These are phyloP conservation scores for Viola pubescens DNA, from an alignment of 441 rosid genomes.

Conservation along the genomic window DNA sequence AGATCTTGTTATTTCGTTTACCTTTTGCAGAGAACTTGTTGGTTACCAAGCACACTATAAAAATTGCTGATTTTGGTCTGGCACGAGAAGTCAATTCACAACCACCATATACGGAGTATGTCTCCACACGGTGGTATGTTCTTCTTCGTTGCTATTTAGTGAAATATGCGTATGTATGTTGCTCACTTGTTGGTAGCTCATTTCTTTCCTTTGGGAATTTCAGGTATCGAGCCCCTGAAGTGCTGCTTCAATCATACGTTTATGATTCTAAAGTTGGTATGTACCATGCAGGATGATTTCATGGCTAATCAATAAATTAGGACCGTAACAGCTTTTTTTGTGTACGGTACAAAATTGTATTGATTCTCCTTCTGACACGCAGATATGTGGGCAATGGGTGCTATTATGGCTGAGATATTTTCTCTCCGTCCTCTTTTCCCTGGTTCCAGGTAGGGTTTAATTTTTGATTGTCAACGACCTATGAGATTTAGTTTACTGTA, in stretches of 20 bases:
- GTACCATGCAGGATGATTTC: neutral
- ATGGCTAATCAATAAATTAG: neutral
- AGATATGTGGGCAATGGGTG: conserved; percentile 99
- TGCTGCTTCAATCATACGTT: conserved; percentile 70
- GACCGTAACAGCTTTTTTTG: neutral
- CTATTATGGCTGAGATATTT: conserved; percentile 83
- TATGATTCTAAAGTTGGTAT: conserved; percentile 75
- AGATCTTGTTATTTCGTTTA: neutral
- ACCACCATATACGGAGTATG: conserved; percentile 89
- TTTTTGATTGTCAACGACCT: neutral
- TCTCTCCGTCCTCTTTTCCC: conserved; percentile 87
- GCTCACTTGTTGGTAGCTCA: neutral
- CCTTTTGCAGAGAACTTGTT: conserved; percentile 59
- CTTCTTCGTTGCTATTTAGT: neutral
- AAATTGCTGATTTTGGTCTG: conserved; percentile 97
- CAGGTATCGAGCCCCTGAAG: conserved; percentile 98
- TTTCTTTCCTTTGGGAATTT: conserved; percentile 1
- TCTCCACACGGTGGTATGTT: conserved; percentile 91
- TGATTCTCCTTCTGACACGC: conserved; percentile 7
- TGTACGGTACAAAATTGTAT: neutral
- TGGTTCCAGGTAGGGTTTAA: conserved; percentile 34
- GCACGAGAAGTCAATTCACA: conserved; percentile 76
- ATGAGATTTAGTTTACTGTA: neutral
- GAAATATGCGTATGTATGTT: neutral
- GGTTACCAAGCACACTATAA: conserved; percentile 63